Percentiles rank a stretch among this genome's conserved stretches.
Conservation (phyloP, 108 stramenopile species). For the Poteriospumella lacustris region DNA sequence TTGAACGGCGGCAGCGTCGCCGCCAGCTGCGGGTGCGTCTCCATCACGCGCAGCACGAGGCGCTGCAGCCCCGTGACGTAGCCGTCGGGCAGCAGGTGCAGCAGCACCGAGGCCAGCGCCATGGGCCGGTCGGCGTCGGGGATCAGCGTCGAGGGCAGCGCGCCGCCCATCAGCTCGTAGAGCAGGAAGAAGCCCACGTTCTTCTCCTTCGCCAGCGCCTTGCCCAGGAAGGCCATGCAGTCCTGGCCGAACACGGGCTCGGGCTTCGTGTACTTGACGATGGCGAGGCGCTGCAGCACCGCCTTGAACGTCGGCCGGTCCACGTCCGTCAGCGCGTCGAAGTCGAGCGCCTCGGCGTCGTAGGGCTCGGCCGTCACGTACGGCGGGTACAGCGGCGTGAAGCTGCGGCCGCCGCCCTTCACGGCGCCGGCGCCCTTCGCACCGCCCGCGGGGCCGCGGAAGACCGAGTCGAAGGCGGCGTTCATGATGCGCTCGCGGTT, state of each 20-base stretch:
- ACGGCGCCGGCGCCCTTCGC: neutral
- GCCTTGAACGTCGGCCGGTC: conserved; percentile 3
- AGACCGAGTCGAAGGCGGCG: neutral
- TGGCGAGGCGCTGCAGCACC: neutral
- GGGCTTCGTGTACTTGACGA: conserved; percentile 41
- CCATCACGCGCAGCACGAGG: conserved; percentile 62
- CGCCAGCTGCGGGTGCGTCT: conserved; percentile 64
- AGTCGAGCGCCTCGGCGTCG: neutral
- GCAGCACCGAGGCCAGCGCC: conserved; percentile 83
- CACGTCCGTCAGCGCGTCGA: conserved; percentile 13
- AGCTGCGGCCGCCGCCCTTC: too few relatives aligned
- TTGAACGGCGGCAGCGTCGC: conserved; percentile 91
- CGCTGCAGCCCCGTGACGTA: conserved; percentile 58
- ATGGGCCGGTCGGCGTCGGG: conserved; percentile 77
- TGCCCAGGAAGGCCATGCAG: conserved; percentile 76
- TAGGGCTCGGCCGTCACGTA: neutral
- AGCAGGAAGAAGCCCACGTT: conserved; percentile 87
- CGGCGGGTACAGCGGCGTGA: neutral
- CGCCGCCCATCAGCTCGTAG: conserved; percentile 86
- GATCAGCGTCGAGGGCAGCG: conserved; percentile 79
- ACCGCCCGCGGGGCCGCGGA: neutral
- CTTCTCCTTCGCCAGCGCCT: conserved; percentile 68
- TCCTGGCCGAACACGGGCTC: conserved; percentile 56
- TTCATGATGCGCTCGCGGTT: neutral
- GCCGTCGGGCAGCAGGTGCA: conserved; percentile 73